Percentiles rank a stretch among this genome's conserved stretches.
These are phyloP conservation scores for Schrenkiella parvula DNA, from an alignment of 345 rosid genomes.

Conservation along the genomic window DNA sequence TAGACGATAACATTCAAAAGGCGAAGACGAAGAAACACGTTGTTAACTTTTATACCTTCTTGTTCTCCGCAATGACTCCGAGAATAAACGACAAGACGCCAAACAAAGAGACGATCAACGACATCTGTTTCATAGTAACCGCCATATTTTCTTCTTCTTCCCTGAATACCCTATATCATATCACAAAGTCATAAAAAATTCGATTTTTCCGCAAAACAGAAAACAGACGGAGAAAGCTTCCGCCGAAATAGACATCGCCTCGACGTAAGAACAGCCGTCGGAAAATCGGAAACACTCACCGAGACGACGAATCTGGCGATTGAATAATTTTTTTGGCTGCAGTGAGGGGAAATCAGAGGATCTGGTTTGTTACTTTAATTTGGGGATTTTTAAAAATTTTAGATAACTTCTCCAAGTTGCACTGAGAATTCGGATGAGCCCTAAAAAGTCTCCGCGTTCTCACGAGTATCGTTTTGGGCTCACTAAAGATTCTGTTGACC, in stretches of 20 bases:
- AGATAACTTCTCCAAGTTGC: neutral
- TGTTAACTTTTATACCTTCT: conserved; percentile 45
- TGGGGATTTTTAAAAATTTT: too few relatives aligned
- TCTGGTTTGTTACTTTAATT: neutral
- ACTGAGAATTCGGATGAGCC: conserved; percentile 12
- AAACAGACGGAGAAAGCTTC: neutral
- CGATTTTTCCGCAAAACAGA: neutral
- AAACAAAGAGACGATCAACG: conserved; percentile 46
- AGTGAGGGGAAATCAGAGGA: neutral
- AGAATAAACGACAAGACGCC: conserved; percentile 61
- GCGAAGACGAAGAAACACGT: neutral
- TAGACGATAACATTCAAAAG: neutral
- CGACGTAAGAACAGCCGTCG: neutral
- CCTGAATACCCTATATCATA: neutral
- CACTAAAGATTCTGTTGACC: conserved; percentile 1
- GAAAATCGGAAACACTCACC: neutral
- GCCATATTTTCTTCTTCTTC: conserved; percentile 44
- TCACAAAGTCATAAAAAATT: neutral
- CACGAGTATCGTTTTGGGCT: conserved; percentile 4
- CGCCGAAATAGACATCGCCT: neutral
- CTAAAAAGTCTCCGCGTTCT: conserved; percentile 14
- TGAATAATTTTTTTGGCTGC: neutral
- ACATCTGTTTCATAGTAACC: conserved; percentile 53
- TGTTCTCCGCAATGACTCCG: conserved; percentile 78
- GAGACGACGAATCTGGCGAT: neutral